Conservation (phyloP, 164 flowering plant species). For the Santalum album region DNA sequence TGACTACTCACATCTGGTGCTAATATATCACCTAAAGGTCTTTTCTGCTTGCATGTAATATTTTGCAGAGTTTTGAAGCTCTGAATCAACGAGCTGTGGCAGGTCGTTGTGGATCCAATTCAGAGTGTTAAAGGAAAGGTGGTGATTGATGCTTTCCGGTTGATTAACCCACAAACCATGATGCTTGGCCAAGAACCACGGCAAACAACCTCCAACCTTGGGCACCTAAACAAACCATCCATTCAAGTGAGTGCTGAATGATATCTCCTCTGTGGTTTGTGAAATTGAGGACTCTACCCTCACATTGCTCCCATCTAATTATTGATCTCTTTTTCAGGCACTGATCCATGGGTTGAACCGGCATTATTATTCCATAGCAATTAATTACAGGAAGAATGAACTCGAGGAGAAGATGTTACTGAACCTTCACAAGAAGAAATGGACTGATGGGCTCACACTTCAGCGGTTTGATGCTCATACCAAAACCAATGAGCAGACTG, state of each 20-base stretch:
- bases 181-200: conserved; percentile 96
- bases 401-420: conserved; percentile 83
- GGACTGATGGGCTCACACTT: conserved; percentile 91
- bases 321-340: conserved; percentile 42
- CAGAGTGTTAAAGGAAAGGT: conserved; percentile 98
- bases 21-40: not conserved
- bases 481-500: conserved; percentile 73
- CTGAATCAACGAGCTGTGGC: conserved; percentile 80
- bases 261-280: not conserved
- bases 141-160: conserved; percentile 92
- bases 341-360: conserved; percentile 90
- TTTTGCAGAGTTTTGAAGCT: conserved; percentile 87
- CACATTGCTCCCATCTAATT: not conserved
- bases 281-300: no score
- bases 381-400: conserved; percentile 94
- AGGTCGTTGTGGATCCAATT: conserved; percentile 79
- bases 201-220: conserved; percentile 92
- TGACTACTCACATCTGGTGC: no score
- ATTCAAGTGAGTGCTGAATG: conserved; percentile 44
- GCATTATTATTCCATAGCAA: conserved; percentile 95
- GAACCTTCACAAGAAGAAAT: conserved; percentile 93
- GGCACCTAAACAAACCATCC: conserved; percentile 74
- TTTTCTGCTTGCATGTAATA: conserved; percentile 5
- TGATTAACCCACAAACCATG: conserved; percentile 92
- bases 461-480: conserved; percentile 63